Base-by-base conservation (phyloP, 768 basidiomycete genomes). In the Termitomyces sp. region DNA sequence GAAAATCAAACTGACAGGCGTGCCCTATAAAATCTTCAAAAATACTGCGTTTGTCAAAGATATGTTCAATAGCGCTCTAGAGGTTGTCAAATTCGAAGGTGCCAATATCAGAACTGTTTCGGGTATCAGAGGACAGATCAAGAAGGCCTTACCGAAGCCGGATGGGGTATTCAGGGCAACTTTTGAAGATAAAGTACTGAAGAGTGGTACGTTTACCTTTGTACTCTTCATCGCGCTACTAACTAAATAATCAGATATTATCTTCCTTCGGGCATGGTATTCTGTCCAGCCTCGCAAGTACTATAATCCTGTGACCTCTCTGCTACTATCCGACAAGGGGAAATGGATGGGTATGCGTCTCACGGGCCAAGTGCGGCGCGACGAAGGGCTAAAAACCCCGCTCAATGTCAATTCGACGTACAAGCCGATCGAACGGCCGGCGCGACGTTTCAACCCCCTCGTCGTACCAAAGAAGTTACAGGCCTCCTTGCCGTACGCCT, bases 41-140 rank as follows among this genome's bases (percentile, higher is more conserved):
- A 99, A 99, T 72, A 99, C 97, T 12, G 97, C 94, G 3, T 99
- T 98, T 71, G 76, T 99, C 63, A 93, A 88, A 77, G 93, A 97
- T 66, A 99, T 99, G 97, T 99, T 99, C 76, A 86, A 73, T 53
- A 86, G 84, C 56, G 87, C 93, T 33, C 79, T 98, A 33, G 97
- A 99, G 71, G 94, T 98, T 12, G 94, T 94, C 55, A 98, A 97
- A 71, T 98, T 99, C 63, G 97, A 99, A 70, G 97, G 97, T 17
- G 97, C 97, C n/a, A 93, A 89, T 68, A 84, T 99, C 55, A 79
- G 87, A 57, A 98, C 96, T 0, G 97, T 98, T 7, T 94, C 92
- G 6, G 97, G 97, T 11, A 91, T 99, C 55, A 76, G 97, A 45
- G 97, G 97, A 3, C 96, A 98, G 70, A 84, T 99, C 51, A 99